Evolutionary conservation across 1,284 basidiomycete genomes (phyloP), one percentile per base, ranked within the genome.

Genomic region (Austropuccinia psidii): DNA sequence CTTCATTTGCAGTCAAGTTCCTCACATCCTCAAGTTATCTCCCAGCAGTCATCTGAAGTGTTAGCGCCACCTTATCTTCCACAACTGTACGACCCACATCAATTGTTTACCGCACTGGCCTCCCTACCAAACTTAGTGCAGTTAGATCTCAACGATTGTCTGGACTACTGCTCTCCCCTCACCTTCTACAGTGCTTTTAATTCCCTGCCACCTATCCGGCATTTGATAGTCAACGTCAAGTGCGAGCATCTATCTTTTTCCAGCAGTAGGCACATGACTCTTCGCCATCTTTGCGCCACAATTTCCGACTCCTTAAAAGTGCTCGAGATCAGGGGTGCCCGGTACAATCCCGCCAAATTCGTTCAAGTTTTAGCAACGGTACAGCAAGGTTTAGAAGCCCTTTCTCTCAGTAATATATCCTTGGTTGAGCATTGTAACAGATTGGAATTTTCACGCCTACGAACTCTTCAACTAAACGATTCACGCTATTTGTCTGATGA

Each of bases 91-190:
- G 19, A 55, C 21, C 41, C 54, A 24, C 29, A 33, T 39, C 54
- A 31, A 24, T 57, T 68, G 19, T 21, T 68, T 7, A 21, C 27
- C 21, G 37, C 27, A 37, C 41, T 68, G 31, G 39, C n/a, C 21
- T 33, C 66, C 19, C 41, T 68, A 33, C 66, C 66, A 21, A 68
- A 49, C 21, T 43, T 68, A 11, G 33, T 54, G 37, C 41, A 55
- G 17, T 35, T 68, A 24, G 24, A 68, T 47, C 29, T 68, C 6
- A 57, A 57, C 39, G 57, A 68, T 43, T 68, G 66, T n/a, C 43
- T 68, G 13, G 66, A 68, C 43, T 29, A 57, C 33, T 68, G 66
- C 43, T 31, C 41, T 21, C 27, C 54, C 15, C 35, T 68, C 4
- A n/a, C 8, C 35, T 41, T n/a, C 37, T 35, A 29, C 13, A 2